Evolutionary conservation across 164 flowering plant genomes (phyloP).

Genomic region (Berberis vulgaris): DNA sequence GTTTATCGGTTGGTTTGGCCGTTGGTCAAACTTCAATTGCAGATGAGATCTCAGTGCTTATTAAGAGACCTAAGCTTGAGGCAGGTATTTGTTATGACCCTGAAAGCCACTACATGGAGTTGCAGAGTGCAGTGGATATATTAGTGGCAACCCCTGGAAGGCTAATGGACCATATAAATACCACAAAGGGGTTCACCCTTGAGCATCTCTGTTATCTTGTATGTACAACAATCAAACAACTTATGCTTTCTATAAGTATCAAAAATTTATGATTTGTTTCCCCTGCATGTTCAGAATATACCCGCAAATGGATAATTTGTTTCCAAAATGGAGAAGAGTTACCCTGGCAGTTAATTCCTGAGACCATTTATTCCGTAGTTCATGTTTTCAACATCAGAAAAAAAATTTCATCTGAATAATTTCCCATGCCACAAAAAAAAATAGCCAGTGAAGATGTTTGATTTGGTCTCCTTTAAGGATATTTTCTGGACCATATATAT

Average conservation of each 20-base stretch:
- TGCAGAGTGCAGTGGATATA: constrained; percentile 71
- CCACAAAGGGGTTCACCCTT: constrained; percentile 80
- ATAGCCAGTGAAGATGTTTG: too few relatives aligned
- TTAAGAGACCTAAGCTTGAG: constrained; percentile 54
- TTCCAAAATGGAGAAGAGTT: too few relatives aligned
- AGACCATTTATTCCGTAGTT: too few relatives aligned
- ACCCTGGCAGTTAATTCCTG: too few relatives aligned
- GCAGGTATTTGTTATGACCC: constrained; percentile 66
- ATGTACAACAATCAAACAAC: constrained; percentile 15
- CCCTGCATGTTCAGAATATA: too few relatives aligned
- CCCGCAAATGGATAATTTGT: too few relatives aligned
- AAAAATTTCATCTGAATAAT: too few relatives aligned
- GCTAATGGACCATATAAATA: constrained; percentile 84
- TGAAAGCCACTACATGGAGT: constrained; percentile 27
- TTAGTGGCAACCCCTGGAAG: constrained; percentile 95
- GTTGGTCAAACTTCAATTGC: constrained; percentile 86
- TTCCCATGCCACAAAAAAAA: too few relatives aligned
- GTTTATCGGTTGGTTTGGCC: constrained; percentile 84
- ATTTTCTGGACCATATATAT: too few relatives aligned
- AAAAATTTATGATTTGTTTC: too few relatives aligned
- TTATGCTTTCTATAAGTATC: neutral
- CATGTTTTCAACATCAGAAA: too few relatives aligned
- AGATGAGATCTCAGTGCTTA: constrained; percentile 65
- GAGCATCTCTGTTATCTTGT: constrained; percentile 88
- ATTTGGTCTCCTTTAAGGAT: too few relatives aligned